Base-by-base conservation (phyloP, 2,329 filamentous ascomycete genomes). In the Verruconis gallopava region DNA sequence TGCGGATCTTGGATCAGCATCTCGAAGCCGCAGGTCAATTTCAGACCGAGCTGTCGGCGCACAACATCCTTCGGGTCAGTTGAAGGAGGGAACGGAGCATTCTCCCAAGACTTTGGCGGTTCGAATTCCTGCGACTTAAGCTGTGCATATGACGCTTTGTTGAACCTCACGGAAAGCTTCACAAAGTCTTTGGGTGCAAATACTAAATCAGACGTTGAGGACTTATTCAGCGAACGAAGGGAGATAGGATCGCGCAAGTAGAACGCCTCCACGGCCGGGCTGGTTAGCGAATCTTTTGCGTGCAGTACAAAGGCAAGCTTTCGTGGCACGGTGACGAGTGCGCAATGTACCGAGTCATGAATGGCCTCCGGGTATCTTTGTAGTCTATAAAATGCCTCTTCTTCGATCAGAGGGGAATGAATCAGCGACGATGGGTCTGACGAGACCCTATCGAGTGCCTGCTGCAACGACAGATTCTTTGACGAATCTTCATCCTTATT, bases 331-430 rank as follows among this genome's bases (percentile, higher is more conserved):
- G 74, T 80, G 19, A 85, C 65, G 3, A 78, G 61, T 1, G 84
- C 73, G 53, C 81, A 71, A 58, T 98, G 91, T n/a, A 85, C 66
- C 13, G 82, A 85, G 15, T 77, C 69, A 12, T 64, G 59, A 44
- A 93, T 85, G 44, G 85, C 81, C 15, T 63, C 63, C 1, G 91
- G 91, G 54, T 95, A 95, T 47, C 85, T 85, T 47, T 77, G 74
- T 12, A 95, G 66, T 28, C 91, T 76, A 59, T 91, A 88, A 57
- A 98, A 95, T 3, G 89, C 86, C 60, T 96, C 89, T 43, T 79
- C 75, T 60, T 96, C 82, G 37, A 96, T 72, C 15, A 78, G 72
- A 1, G 74, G 66, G 1, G 84, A 88, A 50, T 84, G 75, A 35
- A 89, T 66, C 11, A 93, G 68, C 3, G 68, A 64, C 4, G 68